phyloP scores from a whole-genome alignment of 352 stramenopile species.

The Pythium phragmiticola region DNA sequence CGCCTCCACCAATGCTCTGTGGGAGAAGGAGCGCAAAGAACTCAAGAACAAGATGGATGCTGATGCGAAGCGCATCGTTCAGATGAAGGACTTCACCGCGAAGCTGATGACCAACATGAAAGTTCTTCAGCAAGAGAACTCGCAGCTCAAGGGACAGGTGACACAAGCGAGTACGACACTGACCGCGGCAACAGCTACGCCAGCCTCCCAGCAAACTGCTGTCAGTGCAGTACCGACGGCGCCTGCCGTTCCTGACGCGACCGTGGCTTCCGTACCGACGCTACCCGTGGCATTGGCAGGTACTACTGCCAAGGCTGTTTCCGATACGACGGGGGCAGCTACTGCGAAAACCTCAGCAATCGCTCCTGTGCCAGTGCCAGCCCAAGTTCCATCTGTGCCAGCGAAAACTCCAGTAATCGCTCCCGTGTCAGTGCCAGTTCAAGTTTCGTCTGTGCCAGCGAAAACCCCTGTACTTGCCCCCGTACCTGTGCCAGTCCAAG shows the following conservation, averaged over 20 bases:
- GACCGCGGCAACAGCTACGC: not conserved
- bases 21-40: conserved; percentile 60
- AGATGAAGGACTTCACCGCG: conserved; percentile 76
- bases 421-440: not conserved
- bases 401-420: no score
- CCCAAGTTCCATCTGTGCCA: no score
- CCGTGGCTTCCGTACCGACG: not conserved
- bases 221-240: not conserved
- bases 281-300: not conserved
- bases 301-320: not conserved
- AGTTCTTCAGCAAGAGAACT: conserved; percentile 74
- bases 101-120: conserved; percentile 70
- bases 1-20: conserved; percentile 21
- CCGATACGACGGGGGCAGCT: not conserved
- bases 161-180: not conserved
- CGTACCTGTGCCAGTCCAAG: not conserved
- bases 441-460: not conserved
- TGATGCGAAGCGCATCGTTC: conserved; percentile 61
- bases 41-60: conserved; percentile 57
- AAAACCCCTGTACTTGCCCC: conserved; percentile 1
- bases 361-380: not conserved
- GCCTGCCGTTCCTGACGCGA: not conserved
- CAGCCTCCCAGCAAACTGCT: conserved; percentile 1
- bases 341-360: conserved; percentile 5
- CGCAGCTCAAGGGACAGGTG: conserved; percentile 58